These are phyloP conservation scores for Eragrostis tef DNA, from an alignment of 202 grass and related monocot genomes.

Conservation along the genomic window DNA sequence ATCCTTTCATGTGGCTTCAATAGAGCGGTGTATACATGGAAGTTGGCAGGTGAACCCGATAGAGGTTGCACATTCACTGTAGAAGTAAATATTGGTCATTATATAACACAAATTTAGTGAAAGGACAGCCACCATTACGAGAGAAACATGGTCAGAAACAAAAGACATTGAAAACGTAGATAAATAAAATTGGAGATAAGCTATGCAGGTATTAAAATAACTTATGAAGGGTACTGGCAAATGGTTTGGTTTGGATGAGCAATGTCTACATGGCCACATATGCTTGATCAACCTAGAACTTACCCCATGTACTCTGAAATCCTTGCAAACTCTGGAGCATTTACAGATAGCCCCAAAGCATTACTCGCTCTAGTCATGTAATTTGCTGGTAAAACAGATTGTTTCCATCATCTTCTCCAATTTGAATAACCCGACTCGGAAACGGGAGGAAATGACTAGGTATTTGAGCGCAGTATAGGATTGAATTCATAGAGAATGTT, in stretches of 20 bases:
- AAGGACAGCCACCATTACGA: constrained; percentile 5
- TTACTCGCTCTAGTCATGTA: constrained; percentile 11
- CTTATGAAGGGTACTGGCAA: constrained; percentile 3
- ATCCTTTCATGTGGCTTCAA: constrained; percentile 99
- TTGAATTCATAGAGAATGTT: constrained; percentile 19
- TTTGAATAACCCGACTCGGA: constrained; percentile 27
- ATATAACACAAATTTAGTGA: constrained; percentile 32
- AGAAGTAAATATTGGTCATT: constrained; percentile 37
- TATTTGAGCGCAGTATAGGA: background rate
- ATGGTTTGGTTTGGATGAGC: background rate
- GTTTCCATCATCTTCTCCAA: background rate
- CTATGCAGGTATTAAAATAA: constrained; percentile 23
- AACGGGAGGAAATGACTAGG: background rate
- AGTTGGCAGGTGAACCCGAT: constrained; percentile 92
- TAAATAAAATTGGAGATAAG: constrained; percentile 6
- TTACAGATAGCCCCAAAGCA: constrained; percentile 21
- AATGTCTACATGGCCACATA: constrained; percentile 11
- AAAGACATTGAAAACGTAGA: background rate
- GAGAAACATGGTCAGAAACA: background rate
- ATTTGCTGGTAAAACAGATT: background rate
- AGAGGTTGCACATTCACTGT: constrained; percentile 97
- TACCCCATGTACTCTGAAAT: constrained; percentile 6
- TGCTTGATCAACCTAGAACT: constrained; percentile 14
- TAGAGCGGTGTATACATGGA: constrained; percentile 96
- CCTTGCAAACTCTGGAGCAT: constrained; percentile 7